These are phyloP conservation scores for Podaxis rugospora DNA, from an alignment of 768 basidiomycete genomes.

Conservation along the genomic window DNA sequence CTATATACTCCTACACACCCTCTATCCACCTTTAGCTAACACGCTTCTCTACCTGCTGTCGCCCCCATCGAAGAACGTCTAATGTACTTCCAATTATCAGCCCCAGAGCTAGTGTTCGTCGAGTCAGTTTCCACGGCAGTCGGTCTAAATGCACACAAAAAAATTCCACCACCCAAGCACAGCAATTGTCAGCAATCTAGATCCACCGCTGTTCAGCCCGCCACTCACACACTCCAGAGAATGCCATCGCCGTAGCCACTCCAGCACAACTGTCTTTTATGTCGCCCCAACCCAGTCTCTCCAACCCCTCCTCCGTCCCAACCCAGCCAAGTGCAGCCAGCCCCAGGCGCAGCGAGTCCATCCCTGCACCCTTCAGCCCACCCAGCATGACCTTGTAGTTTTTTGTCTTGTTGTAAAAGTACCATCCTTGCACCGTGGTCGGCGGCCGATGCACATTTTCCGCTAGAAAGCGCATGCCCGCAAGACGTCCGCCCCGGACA, in stretches of 20 bases:
- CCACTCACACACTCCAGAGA: constrained; percentile 49
- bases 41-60: constrained; percentile 20
- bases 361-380: constrained; percentile 62
- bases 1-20: background rate
- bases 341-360: constrained; percentile 48
- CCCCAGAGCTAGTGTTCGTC: constrained; percentile 51
- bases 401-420: constrained; percentile 94
- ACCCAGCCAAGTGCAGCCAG: constrained; percentile 37
- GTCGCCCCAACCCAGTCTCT: constrained; percentile 30
- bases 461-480: constrained; percentile 81
- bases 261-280: constrained; percentile 59
- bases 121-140: constrained; percentile 45
- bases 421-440: constrained; percentile 86
- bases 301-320: constrained; percentile 37
- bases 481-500: constrained; percentile 64
- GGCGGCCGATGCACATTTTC: constrained; percentile 90
- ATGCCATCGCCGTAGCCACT: constrained; percentile 54
- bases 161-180: background rate
- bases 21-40: constrained; percentile 10
- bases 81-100: constrained; percentile 51
- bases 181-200: background rate
- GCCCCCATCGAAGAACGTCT: constrained; percentile 39
- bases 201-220: background rate
- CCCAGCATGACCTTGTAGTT: constrained; percentile 82
- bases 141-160: constrained; percentile 40